These are phyloP conservation scores for Phytopythium delawarense DNA, from an alignment of 352 stramenopile species.

Conservation along the genomic window DNA sequence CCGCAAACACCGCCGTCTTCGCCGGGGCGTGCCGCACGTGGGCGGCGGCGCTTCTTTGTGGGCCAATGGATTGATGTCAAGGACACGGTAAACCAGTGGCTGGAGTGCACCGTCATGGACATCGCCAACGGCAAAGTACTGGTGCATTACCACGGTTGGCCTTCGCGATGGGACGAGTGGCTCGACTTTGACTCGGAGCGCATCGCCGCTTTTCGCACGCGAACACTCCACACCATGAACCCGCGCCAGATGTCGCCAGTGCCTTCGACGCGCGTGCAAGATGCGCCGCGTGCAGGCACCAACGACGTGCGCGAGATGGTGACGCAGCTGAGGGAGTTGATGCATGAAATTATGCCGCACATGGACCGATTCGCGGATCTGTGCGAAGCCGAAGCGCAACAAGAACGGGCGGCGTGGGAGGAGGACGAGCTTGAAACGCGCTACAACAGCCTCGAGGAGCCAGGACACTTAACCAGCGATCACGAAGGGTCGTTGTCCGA, in stretches of 20 bases:
- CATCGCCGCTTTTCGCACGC: slow-evolving; percentile 94
- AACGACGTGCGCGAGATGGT: slow-evolving; percentile 48
- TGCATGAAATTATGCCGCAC: slow-evolving; percentile 69
- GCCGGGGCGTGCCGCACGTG: slow-evolving; percentile 15
- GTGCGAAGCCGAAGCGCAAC: slow-evolving; percentile 38
- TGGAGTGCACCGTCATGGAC: slow-evolving; percentile 95
- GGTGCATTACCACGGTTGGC: slow-evolving; percentile 97
- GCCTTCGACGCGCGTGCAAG: slow-evolving; percentile 47
- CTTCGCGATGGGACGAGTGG: slow-evolving; percentile 97
- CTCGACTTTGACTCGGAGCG: slow-evolving; percentile 92
- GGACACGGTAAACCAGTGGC: slow-evolving; percentile 98
- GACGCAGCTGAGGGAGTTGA: slow-evolving; percentile 51
- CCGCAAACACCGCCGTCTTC: slow-evolving; percentile 8
- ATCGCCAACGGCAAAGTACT: slow-evolving; percentile 85
- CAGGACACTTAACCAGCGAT: background rate
- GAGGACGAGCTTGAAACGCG: slow-evolving; percentile 1
- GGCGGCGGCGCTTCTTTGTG: slow-evolving; percentile 63
- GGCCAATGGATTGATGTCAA: slow-evolving; percentile 97
- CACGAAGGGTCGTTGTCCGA: background rate
- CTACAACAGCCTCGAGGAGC: background rate
- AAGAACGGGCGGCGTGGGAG: background rate
- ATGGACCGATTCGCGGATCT: slow-evolving; percentile 58
- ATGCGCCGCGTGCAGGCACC: slow-evolving; percentile 37
- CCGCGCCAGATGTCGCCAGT: slow-evolving; percentile 49
- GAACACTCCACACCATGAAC: slow-evolving; percentile 70